Evolutionary conservation across 2,329 filamentous ascomycete species (phyloP).

Genomic region (Cercospora zeae-maydis): DNA sequence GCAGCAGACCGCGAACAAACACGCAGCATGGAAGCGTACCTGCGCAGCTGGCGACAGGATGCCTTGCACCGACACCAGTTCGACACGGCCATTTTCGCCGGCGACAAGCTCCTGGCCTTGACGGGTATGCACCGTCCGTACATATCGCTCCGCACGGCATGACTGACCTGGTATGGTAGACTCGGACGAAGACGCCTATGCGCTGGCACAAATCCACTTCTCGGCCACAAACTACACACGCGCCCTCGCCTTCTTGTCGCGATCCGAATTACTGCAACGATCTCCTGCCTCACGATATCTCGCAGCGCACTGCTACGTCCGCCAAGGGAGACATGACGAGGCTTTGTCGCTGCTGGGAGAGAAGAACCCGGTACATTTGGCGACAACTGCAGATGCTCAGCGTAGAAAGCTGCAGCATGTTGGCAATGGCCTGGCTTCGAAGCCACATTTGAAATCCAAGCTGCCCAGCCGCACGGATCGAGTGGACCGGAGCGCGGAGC

Average conservation of each 20-base stretch:
- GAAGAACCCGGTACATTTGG: conserved; percentile 86
- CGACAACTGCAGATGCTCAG: conserved; percentile 62
- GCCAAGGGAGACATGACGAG: conserved; percentile 85
- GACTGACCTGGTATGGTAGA: conserved; percentile 51
- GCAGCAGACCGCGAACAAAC: not conserved
- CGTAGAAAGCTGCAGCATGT: conserved; percentile 69
- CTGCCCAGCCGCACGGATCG: conserved; percentile 45
- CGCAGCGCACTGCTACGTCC: conserved; percentile 89
- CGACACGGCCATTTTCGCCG: conserved; percentile 93
- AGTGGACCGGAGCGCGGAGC: conserved; percentile 57
- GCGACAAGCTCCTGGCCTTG: conserved; percentile 91
- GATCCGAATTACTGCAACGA: conserved; percentile 74
- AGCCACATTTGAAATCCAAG: conserved; percentile 40
- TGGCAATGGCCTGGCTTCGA: conserved; percentile 48
- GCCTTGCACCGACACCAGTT: conserved; percentile 94
- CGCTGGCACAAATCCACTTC: conserved; percentile 98
- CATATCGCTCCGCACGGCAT: not conserved
- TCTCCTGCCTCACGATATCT: conserved; percentile 89
- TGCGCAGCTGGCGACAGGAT: conserved; percentile 92
- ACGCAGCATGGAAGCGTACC: conserved; percentile 76
- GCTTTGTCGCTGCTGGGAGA: conserved; percentile 83
- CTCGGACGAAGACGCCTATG: conserved; percentile 90
- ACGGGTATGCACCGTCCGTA: conserved; percentile 61
- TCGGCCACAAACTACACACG: conserved; percentile 91
- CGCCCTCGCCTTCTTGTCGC: conserved; percentile 78